Base-by-base conservation (phyloP, 2,329 filamentous ascomycete species). In the Neofusicoccum laricinum region DNA sequence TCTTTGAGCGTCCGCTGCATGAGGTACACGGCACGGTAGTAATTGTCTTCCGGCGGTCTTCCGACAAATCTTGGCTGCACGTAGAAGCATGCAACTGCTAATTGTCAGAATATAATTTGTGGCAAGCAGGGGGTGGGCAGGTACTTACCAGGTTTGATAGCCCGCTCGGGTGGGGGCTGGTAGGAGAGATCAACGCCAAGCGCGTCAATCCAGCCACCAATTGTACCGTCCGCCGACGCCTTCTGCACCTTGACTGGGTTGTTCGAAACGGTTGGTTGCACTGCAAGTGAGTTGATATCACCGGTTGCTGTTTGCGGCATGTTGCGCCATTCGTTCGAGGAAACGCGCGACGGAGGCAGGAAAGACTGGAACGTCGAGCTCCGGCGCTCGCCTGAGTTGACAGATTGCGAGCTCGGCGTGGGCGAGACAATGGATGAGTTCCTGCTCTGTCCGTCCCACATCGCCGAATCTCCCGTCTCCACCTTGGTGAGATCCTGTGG, bases 171-270 rank as follows among this genome's bases (percentile, higher is more conserved):
- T 0, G 93, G 93, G 49, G 95, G 90, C 65, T 89, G 87, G 74
- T 98, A 99, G 2, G 85, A 85, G 15, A 88, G 82, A 74, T 98
- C 95, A n/a, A 98, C 92, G 36, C 92, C 95, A 7, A 97, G 79
- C 0, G 93, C 92, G 74, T 97, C 93, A 67, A 98, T 95, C 88
- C 90, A 97, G 5, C 91, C 90, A 66, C 87, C 90, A 32, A 93
- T 80, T 25, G 85, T 86, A 10, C 89, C 89, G 61, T 88, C 86
- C 0, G 82, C 83, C 68, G 84, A 82, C 48, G 72, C 76, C 69
- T 81, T 81, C 49, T 80, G 77, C n/a, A 86, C 75, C 68, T 83
- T 90, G 75, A 76, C 88, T 73, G 70, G 77, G 41, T 82, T 84
- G 76, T 77, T 83, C 67, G 82, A 79, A 32, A 69, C 70, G 38